Base-by-base conservation (phyloP, 371 early-diverging fungal genomes). In the Mortierella sp. region DNA sequence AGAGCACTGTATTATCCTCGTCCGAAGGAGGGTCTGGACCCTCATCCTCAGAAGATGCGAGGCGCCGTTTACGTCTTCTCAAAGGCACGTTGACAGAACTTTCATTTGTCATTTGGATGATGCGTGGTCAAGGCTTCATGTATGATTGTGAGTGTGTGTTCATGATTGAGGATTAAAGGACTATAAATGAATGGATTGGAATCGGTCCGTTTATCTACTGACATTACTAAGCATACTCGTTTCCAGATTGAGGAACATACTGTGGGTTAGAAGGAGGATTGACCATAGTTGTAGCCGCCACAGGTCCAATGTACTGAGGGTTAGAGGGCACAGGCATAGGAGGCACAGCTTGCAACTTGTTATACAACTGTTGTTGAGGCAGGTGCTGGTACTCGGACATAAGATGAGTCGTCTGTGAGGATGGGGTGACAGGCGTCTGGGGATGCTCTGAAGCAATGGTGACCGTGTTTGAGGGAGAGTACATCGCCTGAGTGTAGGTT, bases 381-480 rank as follows among this genome's bases (percentile, higher is more conserved):
- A 0, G 57, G 13, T 31, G 37, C 6, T 61, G 34, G 6, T 14
- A 61, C 31, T 61, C 61, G 19, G 61, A 31, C 10, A 19, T 34
- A 19, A 0, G 13, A 19, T 14, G 16, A 34, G 34, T 19, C 5
- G 19, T 2, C 8, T 31, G 34, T 19, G 34, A 34, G 16, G 34
- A 5, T 16, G 61, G 34, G 1, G 61, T 61, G 61, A 61, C 34
- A 34, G 72, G 72, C 1, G 72, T 72, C 34, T 71, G 71, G 8
- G 71, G 71, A 21, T 34, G 31, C 34, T 61, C 61, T 34, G 61
- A 61, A 28, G 71, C 71, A 26, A 14, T 50, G 5, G 51, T 40
- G 43, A 40, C 43, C 4, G 43, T 40, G 43, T 40, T 21, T 1
- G 71, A 71, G 21, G 72, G 34, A 34, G 72, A 50, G 55, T 73